These are phyloP conservation scores for Phytophthora aleatoria DNA, from an alignment of 352 stramenopile species.

Conservation along the genomic window DNA sequence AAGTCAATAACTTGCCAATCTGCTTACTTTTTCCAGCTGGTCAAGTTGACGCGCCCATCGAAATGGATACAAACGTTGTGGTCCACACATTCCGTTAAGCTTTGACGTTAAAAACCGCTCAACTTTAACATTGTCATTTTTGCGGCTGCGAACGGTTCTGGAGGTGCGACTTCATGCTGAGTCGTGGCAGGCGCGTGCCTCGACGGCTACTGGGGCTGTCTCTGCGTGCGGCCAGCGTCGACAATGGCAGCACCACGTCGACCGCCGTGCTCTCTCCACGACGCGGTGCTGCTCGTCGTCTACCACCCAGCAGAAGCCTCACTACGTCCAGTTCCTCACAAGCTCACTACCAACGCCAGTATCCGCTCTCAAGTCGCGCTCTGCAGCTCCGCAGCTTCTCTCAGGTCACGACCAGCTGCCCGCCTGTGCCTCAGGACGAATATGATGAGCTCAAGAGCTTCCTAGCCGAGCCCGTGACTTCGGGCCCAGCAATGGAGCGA, in stretches of 20 bases:
- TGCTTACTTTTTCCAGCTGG: not conserved
- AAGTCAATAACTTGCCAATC: slow-evolving; percentile 2
- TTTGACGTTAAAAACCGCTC: not conserved
- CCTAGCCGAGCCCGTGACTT: slow-evolving; percentile 45
- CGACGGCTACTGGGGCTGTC: slow-evolving; percentile 29
- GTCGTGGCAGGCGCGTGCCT: slow-evolving; percentile 14
- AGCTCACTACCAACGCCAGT: slow-evolving; percentile 1
- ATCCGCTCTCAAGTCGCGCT: not conserved
- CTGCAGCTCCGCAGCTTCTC: slow-evolving; percentile 29
- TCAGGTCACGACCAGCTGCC: slow-evolving; percentile 9
- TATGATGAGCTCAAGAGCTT: slow-evolving; percentile 74
- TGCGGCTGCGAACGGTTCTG: slow-evolving; percentile 22
- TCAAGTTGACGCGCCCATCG: slow-evolving; percentile 17
- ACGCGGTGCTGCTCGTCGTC: slow-evolving; percentile 12
- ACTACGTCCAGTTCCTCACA: slow-evolving; percentile 2
- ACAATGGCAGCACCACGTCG: not conserved
- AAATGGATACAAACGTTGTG: slow-evolving; percentile 24
- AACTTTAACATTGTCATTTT: slow-evolving; percentile 12
- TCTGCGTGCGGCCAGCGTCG: slow-evolving; percentile 9
- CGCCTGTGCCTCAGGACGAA: slow-evolving; percentile 43
- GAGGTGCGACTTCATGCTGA: slow-evolving; percentile 32
- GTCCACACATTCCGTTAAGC: slow-evolving; percentile 15
- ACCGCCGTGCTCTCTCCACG: not conserved
- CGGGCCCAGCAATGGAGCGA: slow-evolving; percentile 35
- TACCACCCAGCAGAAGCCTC: slow-evolving; percentile 13